A percentile compares a stretch with the other conserved stretches of the same genome.
Evolutionary conservation across 176 grass and related monocot genomes (phyloP).

Genomic region (Puya raimondii): DNA sequence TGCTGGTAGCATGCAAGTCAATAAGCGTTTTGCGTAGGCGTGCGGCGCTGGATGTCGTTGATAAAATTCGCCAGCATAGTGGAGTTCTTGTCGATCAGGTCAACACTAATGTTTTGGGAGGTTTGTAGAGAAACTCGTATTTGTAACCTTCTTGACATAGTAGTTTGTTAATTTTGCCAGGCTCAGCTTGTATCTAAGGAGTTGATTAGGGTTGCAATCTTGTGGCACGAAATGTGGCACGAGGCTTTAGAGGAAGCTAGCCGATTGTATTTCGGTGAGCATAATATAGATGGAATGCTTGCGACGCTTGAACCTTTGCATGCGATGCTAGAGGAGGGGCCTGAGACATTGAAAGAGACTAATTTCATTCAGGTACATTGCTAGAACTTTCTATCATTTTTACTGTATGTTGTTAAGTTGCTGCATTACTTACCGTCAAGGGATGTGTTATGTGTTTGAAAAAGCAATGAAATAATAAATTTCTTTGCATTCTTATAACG

Average conservation of each 20-base stretch:
- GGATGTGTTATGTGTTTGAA: no score
- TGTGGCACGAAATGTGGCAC: slow-evolving; percentile 99
- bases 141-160: slow-evolving; percentile 18
- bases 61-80: slow-evolving; percentile 95
- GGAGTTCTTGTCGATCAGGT: slow-evolving; percentile 96
- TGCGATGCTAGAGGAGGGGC: slow-evolving; percentile 71
- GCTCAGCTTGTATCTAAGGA: slow-evolving; percentile 96
- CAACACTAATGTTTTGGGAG: slow-evolving; percentile 12
- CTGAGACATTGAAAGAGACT: slow-evolving; percentile 76
- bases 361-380: slow-evolving; percentile 79
- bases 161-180: slow-evolving; percentile 30
- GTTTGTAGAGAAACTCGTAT: background rate
- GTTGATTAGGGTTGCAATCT: slow-evolving; percentile 90
- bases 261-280: slow-evolving; percentile 96
- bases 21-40: slow-evolving; percentile 78
- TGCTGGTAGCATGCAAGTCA: slow-evolving; percentile 98
- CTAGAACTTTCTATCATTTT: slow-evolving; percentile 9
- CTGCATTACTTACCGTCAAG: background rate
- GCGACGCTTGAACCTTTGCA: slow-evolving; percentile 81
- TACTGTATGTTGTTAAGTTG: background rate
- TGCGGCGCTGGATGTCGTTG: slow-evolving; percentile 84
- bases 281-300: slow-evolving; percentile 95
- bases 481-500: no score
- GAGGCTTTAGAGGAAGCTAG: slow-evolving; percentile 97
- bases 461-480: no score